Base-by-base conservation (phyloP, 2,329 filamentous ascomycete species). In the Exutisphaerella laricina region DNA sequence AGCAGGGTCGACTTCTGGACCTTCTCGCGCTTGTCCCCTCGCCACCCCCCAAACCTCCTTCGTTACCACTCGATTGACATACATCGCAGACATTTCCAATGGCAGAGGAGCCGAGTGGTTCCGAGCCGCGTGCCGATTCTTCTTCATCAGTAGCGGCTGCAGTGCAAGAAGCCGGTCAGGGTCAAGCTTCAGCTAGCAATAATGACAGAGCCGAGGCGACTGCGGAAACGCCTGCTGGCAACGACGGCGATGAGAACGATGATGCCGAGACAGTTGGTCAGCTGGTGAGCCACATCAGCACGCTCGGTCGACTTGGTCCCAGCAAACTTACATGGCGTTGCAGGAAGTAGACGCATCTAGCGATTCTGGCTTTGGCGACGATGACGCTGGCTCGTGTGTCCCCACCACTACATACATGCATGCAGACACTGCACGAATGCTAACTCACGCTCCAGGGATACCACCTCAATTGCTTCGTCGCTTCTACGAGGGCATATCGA, bases 401-500 rank as follows among this genome's bases (percentile, higher is more conserved):
- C 30, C 10, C 12, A 13, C n/a, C n/a, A 22, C 7, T 5, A 7
- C 4, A 22, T 14, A 2, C 4, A 17, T 13, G 2, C 9, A 14
- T n/a, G 2, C 31, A 10, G 20, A 16, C 14, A 12, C 30, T 33
- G 43, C 26, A 16, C 8, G 16, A 17, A 25, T n/a, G n/a, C n/a
- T n/a, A n/a, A n/a, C n/a, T n/a, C n/a, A n/a, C n/a, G n/a, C 18
- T 10, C 22, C 16, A 49, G 46, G 4, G 48, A 51, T 9, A 51
- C 45, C 4, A 51, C 41, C 4, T 48, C 45, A 18, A 20, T 51
- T 3, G 42, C 45, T 13, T 48, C 45, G 17, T 42, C 41, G 6
- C 37, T 51, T 16, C 25, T 48, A 12, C 41, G 43, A 30, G 48
- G 45, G 4, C 48, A 51, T 29, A 41, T 48, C 18, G 48, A 51